Evolutionary conservation across 1,284 basidiomycete genomes (phyloP).

Genomic region (Cystobasidium sp.): DNA sequence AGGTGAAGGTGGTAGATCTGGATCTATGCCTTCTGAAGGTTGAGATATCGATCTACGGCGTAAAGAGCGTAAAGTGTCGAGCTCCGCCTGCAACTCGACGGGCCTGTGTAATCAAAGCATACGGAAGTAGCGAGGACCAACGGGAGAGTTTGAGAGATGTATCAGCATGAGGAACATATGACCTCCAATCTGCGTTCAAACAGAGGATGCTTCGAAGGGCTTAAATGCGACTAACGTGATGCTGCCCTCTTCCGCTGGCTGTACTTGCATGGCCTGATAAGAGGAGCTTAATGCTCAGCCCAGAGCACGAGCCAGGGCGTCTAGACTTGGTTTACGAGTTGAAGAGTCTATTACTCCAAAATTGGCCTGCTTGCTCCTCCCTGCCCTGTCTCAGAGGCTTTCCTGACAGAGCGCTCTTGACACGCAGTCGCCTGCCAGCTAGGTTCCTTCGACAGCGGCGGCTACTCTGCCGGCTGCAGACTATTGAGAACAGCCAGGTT

Average conservation of each 20-base stretch:
- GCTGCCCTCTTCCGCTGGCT: slow-evolving; percentile 19
- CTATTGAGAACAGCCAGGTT: too few species aligned
- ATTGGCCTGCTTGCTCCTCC: not conserved
- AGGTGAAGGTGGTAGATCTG: slow-evolving; percentile 44
- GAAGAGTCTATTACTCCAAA: not conserved
- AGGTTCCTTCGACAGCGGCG: not conserved
- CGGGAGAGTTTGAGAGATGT: not conserved
- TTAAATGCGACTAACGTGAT: slow-evolving; percentile 19
- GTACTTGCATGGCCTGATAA: not conserved
- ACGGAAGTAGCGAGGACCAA: not conserved
- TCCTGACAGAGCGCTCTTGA: not conserved
- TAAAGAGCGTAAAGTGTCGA: slow-evolving; percentile 44
- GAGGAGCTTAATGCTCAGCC: not conserved
- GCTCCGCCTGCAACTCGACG: slow-evolving; percentile 45
- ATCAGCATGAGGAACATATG: not conserved
- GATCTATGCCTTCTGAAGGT: slow-evolving; percentile 46
- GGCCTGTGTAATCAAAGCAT: slow-evolving; percentile 20
- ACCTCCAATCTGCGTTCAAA: not conserved
- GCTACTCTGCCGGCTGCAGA: not conserved
- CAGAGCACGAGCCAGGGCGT: not conserved
- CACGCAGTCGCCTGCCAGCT: not conserved
- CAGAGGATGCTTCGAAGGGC: not conserved
- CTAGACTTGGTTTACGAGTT: not conserved
- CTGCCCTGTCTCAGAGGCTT: not conserved
- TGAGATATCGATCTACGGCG: slow-evolving; percentile 43